These are phyloP conservation scores for Cutaneotrichosporon cutaneum DNA, from an alignment of 1,284 basidiomycete species.

Conservation along the genomic window DNA sequence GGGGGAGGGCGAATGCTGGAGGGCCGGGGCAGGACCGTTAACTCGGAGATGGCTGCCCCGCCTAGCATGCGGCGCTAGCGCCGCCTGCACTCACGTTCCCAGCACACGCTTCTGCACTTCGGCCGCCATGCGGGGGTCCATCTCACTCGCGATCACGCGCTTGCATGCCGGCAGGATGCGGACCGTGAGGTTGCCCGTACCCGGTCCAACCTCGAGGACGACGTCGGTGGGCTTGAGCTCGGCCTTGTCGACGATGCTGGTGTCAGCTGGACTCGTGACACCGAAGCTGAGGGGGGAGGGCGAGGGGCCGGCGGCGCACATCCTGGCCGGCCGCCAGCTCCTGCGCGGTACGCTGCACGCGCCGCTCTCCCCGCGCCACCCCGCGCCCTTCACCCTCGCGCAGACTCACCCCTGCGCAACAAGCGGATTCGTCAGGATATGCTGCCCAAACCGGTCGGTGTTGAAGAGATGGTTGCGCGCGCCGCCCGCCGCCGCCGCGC, in stretches of 20 bases:
- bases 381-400: neutral
- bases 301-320: too few relatives aligned
- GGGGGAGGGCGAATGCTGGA: too few relatives aligned
- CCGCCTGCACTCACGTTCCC: slow-evolving; percentile 84
- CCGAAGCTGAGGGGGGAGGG: too few relatives aligned
- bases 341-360: too few relatives aligned
- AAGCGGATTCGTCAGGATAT: slow-evolving; percentile 92
- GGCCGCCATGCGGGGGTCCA: slow-evolving; percentile 99
- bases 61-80: too few relatives aligned
- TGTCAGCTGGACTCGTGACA: too few relatives aligned
- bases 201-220: slow-evolving; percentile 96
- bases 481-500: slow-evolving; percentile 58
- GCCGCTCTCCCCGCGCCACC: neutral
- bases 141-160: slow-evolving; percentile 89
- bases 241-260: slow-evolving; percentile 82
- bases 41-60: too few relatives aligned
- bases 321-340: too few relatives aligned
- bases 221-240: slow-evolving; percentile 91
- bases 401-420: slow-evolving; percentile 76
- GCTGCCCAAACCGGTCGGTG: slow-evolving; percentile 91
- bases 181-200: slow-evolving; percentile 95
- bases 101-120: slow-evolving; percentile 96
- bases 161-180: slow-evolving; percentile 92
- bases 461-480: slow-evolving; percentile 82
- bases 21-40: too few relatives aligned